A percentile compares a stretch with the other conserved stretches of the same genome.
Evolutionary conservation across 2,329 filamentous ascomycete genomes (phyloP).

Genomic region (Aspergillus nomiae): DNA sequence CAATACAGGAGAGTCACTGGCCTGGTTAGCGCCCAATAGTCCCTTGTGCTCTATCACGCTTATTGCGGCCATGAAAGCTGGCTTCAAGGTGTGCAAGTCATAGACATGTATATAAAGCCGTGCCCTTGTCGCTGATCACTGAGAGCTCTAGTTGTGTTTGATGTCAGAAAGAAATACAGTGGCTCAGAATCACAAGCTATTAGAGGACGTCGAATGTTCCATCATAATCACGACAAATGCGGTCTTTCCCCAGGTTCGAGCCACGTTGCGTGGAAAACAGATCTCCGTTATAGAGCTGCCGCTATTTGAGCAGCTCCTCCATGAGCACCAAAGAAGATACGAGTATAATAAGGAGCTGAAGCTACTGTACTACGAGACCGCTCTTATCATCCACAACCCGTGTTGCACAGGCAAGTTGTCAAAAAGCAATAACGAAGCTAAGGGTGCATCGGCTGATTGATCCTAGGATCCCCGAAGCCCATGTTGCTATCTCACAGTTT

Average conservation of each 20-base stretch:
- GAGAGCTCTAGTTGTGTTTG: constrained; percentile 6
- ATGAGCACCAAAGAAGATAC: neutral
- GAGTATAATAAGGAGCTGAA: neutral
- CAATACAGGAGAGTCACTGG: constrained; percentile 1
- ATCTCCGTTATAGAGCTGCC: constrained; percentile 1
- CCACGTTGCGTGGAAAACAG: neutral
- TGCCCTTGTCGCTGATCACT: constrained; percentile 4
- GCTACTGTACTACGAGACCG: neutral
- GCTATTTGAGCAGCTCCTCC: neutral
- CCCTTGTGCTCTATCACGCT: constrained; percentile 4
- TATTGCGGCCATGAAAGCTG: constrained; percentile 5
- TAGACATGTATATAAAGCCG: constrained; percentile 4
- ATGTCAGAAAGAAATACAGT: neutral
- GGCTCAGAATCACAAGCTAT: neutral
- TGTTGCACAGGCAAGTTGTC: neutral
- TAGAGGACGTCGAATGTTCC: neutral
- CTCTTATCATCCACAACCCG: neutral
- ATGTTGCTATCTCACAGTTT: neutral
- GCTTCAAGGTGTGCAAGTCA: constrained; percentile 6
- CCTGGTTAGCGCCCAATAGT: constrained; percentile 6
- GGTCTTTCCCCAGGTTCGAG: neutral
- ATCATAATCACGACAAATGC: constrained; percentile 1
- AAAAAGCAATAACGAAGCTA: neutral
- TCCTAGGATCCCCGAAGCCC: neutral
- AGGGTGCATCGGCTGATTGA: neutral